Evolutionary conservation across 2,329 filamentous ascomycete genomes (phyloP).

Genomic region (Aspergillus puulaauensis): DNA sequence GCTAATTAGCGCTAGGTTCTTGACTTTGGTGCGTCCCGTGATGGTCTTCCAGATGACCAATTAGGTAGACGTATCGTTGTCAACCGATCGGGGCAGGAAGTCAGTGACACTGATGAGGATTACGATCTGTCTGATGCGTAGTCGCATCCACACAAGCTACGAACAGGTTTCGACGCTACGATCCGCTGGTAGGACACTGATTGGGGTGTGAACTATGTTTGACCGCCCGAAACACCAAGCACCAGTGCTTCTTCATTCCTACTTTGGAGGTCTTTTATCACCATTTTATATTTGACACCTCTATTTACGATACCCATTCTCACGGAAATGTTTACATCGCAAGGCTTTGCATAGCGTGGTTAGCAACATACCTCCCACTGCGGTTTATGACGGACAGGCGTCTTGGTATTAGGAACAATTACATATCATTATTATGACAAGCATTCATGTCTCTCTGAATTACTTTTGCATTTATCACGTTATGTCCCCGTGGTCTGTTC

Average conservation of each 20-base stretch:
- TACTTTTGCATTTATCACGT: background rate
- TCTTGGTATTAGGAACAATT: slow-evolving; percentile 28
- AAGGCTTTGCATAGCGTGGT: slow-evolving; percentile 42
- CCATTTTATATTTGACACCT: slow-evolving; percentile 16
- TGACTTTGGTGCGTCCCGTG: slow-evolving; percentile 91
- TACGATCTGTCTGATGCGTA: slow-evolving; percentile 30
- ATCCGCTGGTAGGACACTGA: background rate
- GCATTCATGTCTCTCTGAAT: slow-evolving; percentile 3
- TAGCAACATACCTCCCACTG: slow-evolving; percentile 36
- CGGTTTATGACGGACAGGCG: slow-evolving; percentile 36
- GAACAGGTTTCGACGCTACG: background rate
- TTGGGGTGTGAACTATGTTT: background rate
- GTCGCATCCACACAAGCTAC: background rate
- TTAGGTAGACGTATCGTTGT: slow-evolving; percentile 72
- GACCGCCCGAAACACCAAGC: background rate
- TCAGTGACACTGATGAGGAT: slow-evolving; percentile 34
- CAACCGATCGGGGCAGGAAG: slow-evolving; percentile 41
- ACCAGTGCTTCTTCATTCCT: slow-evolving; percentile 7
- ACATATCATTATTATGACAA: slow-evolving; percentile 11
- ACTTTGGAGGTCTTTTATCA: slow-evolving; percentile 3
- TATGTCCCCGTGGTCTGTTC: slow-evolving; percentile 2
- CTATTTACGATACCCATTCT: slow-evolving; percentile 40
- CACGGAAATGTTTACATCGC: slow-evolving; percentile 27
- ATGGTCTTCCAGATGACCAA: slow-evolving; percentile 75
- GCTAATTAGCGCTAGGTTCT: slow-evolving; percentile 67